Percentiles rank a stretch among this genome's conserved stretches.
phyloP scores from a whole-genome alignment of 805 yeast species.

The Blastobotrys terrestris region DNA sequence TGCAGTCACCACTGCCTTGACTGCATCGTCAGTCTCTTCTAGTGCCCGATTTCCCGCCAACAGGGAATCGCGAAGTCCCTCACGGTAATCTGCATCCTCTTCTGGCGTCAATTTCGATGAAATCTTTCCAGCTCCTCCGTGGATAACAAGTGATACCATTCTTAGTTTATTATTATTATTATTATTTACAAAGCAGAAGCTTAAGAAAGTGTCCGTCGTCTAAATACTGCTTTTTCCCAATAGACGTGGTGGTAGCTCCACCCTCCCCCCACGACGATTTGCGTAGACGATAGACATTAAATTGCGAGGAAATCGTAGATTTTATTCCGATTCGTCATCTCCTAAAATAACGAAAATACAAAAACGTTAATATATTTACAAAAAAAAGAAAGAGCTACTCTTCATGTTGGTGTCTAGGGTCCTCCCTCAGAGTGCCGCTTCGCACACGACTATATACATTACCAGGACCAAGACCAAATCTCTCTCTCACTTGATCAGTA shows the following conservation, averaged over 20 bases:
- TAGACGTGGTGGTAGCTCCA: neutral
- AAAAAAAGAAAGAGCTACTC: too few species aligned
- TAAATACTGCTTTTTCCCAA: too few species aligned
- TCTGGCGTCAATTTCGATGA: neutral
- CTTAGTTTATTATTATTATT: too few species aligned
- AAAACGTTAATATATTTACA: neutral
- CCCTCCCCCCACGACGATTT: neutral
- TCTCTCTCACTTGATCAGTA: slow-evolving; percentile 58
- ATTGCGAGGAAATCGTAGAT: too few species aligned
- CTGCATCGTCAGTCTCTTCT: neutral
- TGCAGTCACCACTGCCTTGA: neutral
- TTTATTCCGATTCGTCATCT: too few species aligned
- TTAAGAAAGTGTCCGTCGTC: too few species aligned
- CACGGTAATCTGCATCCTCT: neutral
- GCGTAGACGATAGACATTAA: too few species aligned
- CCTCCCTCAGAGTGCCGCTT: neutral
- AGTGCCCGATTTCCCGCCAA: neutral
- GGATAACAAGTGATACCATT: neutral
- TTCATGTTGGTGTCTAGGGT: neutral
- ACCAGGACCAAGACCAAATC: slow-evolving; percentile 70
- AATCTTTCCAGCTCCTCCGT: slow-evolving; percentile 1
- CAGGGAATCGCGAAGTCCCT: neutral
- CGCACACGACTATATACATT: slow-evolving; percentile 42
- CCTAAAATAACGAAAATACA: neutral
- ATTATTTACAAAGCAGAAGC: too few species aligned